These are phyloP conservation scores for Myotisia sp. DNA, from an alignment of 2,329 filamentous ascomycete species.

Conservation along the genomic window DNA sequence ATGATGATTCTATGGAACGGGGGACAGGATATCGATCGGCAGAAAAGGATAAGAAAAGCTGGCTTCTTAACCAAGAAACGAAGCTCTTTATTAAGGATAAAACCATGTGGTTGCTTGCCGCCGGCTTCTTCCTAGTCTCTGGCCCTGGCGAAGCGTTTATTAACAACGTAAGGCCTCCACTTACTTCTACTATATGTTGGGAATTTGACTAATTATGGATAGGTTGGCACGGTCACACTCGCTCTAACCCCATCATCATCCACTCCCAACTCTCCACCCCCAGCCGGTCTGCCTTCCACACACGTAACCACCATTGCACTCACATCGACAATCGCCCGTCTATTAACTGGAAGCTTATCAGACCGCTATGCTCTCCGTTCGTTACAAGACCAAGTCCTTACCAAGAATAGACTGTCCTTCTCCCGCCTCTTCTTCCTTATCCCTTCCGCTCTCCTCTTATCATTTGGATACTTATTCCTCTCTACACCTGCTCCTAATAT, in stretches of 20 bases:
- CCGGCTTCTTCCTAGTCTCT: constrained; percentile 82
- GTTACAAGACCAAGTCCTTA: constrained; percentile 23
- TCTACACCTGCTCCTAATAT: constrained; percentile 67
- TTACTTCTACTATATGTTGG: no score
- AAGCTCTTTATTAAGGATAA: constrained; percentile 67
- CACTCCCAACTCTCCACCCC: constrained; percentile 29
- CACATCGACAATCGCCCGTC: constrained; percentile 75
- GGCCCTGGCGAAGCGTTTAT: constrained; percentile 96
- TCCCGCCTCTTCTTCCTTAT: constrained; percentile 73
- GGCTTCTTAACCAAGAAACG: constrained; percentile 84
- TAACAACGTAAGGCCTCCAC: constrained; percentile 52
- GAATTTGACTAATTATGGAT: constrained; percentile 6
- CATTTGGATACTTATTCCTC: constrained; percentile 60
- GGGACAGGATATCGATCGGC: constrained; percentile 29
- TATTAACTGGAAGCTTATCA: constrained; percentile 78
- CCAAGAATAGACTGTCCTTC: constrained; percentile 39
- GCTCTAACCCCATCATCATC: constrained; percentile 59
- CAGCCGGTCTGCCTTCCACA: constrained; percentile 54
- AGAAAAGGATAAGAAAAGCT: constrained; percentile 63
- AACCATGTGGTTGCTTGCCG: constrained; percentile 91
- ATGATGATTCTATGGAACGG: constrained; percentile 10
- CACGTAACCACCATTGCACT: constrained; percentile 88
- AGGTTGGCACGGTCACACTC: constrained; percentile 76
- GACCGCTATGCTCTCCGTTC: constrained; percentile 64
- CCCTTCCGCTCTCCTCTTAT: constrained; percentile 58